A percentile compares a stretch with the other conserved stretches of the same genome.
These are phyloP conservation scores for Oryza meridionalis DNA, from an alignment of 176 grass and related monocot species.

Conservation along the genomic window DNA sequence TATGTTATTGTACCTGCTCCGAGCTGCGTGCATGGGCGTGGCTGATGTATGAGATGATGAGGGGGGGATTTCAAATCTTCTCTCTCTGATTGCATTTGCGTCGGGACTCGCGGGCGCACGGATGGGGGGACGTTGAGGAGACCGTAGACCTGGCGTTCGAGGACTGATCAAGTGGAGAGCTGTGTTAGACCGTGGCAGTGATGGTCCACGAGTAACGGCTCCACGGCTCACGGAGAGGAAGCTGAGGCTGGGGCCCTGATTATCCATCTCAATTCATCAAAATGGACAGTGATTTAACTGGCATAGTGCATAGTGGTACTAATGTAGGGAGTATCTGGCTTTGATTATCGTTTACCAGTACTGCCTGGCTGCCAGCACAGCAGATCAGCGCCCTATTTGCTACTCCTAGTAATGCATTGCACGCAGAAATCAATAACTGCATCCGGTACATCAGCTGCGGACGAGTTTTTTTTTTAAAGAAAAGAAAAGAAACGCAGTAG, in stretches of 20 bases:
- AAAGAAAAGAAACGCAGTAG: no score
- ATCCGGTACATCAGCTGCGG: no score
- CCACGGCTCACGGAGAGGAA: neutral
- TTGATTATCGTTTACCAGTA: neutral
- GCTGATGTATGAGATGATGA: neutral
- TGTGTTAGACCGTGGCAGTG: neutral
- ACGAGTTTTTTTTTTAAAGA: no score
- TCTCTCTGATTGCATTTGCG: slow-evolving; percentile 3
- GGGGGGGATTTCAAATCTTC: slow-evolving; percentile 44
- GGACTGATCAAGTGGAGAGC: neutral
- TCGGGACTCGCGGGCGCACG: slow-evolving; percentile 29
- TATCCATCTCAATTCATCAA: neutral
- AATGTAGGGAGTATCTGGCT: neutral
- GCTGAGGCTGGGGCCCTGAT: neutral
- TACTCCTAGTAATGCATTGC: no score
- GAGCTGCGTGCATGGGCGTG: slow-evolving; percentile 7
- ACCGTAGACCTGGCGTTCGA: slow-evolving; percentile 17
- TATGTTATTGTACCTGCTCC: no score
- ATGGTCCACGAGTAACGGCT: neutral
- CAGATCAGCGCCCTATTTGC: neutral
- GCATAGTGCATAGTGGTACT: no score
- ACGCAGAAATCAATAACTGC: no score
- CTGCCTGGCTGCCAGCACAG: neutral
- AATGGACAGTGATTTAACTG: neutral
- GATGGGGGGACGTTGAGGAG: neutral